phyloP scores from a whole-genome alignment of 352 stramenopile species.

The Globisporangium polare region DNA sequence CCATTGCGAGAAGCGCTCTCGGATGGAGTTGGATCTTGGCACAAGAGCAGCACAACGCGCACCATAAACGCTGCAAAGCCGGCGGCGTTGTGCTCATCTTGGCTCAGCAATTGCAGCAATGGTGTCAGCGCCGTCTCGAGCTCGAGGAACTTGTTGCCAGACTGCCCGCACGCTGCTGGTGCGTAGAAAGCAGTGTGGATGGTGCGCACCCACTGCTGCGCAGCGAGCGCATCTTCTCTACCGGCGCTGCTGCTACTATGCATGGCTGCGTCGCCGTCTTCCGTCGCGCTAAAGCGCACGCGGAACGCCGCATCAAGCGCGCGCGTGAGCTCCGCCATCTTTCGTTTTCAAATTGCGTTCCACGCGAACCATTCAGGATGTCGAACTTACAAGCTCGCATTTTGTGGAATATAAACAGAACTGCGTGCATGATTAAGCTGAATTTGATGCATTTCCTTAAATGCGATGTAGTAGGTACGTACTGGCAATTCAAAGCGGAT shows the following conservation, averaged over 20 bases:
- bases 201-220: conserved; percentile 15
- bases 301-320: conserved; percentile 6
- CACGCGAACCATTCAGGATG: neutral
- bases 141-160: conserved; percentile 48
- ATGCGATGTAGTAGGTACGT: neutral
- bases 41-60: conserved; percentile 34
- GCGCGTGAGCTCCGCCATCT: conserved; percentile 6
- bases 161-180: conserved; percentile 7
- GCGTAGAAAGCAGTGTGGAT: conserved; percentile 39
- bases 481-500: neutral
- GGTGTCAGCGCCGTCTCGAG: conserved; percentile 35
- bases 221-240: neutral
- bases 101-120: conserved; percentile 18
- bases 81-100: neutral
- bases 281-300: neutral
- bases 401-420: neutral
- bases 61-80: conserved; percentile 38
- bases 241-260: neutral
- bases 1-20: neutral
- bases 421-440: neutral
- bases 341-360: neutral
- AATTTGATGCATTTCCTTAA: neutral
- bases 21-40: conserved; percentile 12
- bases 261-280: neutral
- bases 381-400: neutral